These are phyloP conservation scores for Scleroderma citrinum DNA, from an alignment of 768 basidiomycete species.

Conservation along the genomic window DNA sequence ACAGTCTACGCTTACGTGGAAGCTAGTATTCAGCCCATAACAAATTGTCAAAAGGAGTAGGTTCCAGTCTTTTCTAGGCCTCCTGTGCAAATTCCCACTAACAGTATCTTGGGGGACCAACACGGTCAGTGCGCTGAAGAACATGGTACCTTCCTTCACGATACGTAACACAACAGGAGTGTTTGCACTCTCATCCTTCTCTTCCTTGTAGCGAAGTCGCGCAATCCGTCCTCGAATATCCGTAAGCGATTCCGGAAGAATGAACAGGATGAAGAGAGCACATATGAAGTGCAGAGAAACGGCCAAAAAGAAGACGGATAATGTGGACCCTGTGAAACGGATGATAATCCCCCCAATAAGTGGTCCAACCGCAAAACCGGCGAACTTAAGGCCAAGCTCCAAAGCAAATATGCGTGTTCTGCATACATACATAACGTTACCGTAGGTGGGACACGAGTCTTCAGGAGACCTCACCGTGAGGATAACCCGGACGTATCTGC, in stretches of 20 bases:
- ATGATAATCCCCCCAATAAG: slow-evolving; percentile 64
- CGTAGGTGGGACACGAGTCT: neutral
- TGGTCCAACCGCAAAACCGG: slow-evolving; percentile 77
- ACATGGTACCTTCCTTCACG: slow-evolving; percentile 49
- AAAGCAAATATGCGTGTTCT: slow-evolving; percentile 67
- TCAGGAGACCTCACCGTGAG: slow-evolving; percentile 37
- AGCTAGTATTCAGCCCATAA: slow-evolving; percentile 41
- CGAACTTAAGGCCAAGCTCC: slow-evolving; percentile 59
- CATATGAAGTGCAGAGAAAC: slow-evolving; percentile 44
- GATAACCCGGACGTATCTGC: slow-evolving; percentile 58
- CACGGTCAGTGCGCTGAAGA: slow-evolving; percentile 67
- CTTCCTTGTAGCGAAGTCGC: slow-evolving; percentile 10
- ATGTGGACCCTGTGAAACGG: slow-evolving; percentile 42
- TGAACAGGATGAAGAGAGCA: slow-evolving; percentile 42
- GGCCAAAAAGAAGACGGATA: slow-evolving; percentile 75
- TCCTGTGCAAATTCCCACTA: slow-evolving; percentile 35
- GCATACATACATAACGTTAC: slow-evolving; percentile 3
- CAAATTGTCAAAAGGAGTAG: slow-evolving; percentile 49
- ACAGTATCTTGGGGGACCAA: slow-evolving; percentile 42
- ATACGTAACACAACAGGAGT: slow-evolving; percentile 2
- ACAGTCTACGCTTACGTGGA: slow-evolving; percentile 38
- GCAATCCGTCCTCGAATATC: slow-evolving; percentile 33
- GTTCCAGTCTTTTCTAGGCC: slow-evolving; percentile 54
- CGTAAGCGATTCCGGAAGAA: slow-evolving; percentile 78
- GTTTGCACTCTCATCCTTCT: slow-evolving; percentile 6